Percentiles rank a stretch among this genome's conserved stretches.
phyloP scores from a whole-genome alignment of 768 basidiomycete genomes.

The Phallus indusiatus region DNA sequence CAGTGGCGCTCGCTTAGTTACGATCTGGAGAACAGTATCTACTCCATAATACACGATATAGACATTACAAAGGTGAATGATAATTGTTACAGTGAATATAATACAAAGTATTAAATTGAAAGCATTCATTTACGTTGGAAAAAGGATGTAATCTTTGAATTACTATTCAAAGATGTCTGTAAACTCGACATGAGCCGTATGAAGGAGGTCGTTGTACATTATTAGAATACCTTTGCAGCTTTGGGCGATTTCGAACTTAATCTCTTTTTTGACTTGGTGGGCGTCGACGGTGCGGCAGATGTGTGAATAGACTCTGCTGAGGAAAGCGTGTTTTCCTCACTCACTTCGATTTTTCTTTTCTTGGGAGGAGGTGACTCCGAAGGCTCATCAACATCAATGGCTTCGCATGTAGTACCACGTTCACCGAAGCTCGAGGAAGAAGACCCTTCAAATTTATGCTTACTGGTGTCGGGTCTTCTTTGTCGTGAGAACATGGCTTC shows the following conservation, averaged over 20 bases:
- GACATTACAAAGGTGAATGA: no score
- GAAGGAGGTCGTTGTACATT: no score
- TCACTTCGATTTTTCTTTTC: background rate
- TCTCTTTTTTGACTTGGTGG: background rate
- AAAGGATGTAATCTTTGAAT: background rate
- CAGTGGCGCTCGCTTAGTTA: no score
- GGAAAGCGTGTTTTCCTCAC: background rate
- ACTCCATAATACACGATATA: no score
- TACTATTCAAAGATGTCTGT: background rate
- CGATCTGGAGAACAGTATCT: no score
- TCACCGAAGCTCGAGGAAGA: background rate
- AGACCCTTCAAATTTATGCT: background rate
- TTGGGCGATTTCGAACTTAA: background rate
- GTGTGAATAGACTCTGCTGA: background rate
- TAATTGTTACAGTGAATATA: background rate
- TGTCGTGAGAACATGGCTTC: constrained; percentile 74
- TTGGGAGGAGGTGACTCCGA: background rate
- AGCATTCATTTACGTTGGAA: background rate
- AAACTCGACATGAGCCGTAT: background rate
- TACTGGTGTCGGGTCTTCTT: background rate
- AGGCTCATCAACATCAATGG: background rate
- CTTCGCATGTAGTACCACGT: background rate
- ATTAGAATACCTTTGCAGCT: no score
- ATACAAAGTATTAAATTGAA: background rate
- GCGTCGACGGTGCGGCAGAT: background rate